phyloP scores from a whole-genome alignment of 2,329 filamentous ascomycete species.

The Sporothrix brasiliensis region DNA sequence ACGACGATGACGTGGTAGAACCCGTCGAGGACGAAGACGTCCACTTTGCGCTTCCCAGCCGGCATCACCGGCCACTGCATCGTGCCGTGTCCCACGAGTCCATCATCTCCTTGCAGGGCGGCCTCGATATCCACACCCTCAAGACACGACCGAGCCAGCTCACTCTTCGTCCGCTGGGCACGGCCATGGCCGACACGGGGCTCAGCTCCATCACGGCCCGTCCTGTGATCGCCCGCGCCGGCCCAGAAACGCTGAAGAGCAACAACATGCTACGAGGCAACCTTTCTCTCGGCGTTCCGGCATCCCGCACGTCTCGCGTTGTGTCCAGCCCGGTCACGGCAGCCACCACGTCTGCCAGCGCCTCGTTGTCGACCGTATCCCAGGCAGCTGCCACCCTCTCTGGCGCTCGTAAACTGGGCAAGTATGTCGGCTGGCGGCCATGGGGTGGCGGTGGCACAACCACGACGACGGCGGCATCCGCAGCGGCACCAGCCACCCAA shows the following conservation, averaged over 20 bases:
- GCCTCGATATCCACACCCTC: constrained; percentile 86
- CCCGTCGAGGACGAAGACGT: neutral
- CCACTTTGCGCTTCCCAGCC: constrained; percentile 22
- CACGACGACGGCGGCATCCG: neutral
- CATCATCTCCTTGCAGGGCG: constrained; percentile 81
- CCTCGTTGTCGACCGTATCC: constrained; percentile 29
- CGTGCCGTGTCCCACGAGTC: constrained; percentile 81
- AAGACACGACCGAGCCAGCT: constrained; percentile 76
- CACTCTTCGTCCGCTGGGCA: constrained; percentile 58
- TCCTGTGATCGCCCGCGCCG: constrained; percentile 55
- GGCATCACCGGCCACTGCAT: constrained; percentile 50
- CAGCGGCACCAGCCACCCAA: neutral
- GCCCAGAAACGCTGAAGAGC: constrained; percentile 51
- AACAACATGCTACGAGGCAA: constrained; percentile 62
- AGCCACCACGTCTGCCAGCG: constrained; percentile 27
- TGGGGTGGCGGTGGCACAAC: constrained; percentile 44
- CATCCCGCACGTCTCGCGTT: constrained; percentile 37
- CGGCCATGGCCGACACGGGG: constrained; percentile 57
- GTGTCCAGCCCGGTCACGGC: constrained; percentile 38
- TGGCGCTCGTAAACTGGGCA: constrained; percentile 35
- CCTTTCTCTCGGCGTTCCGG: constrained; percentile 47
- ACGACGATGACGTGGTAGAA: neutral
- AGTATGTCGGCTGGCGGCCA: constrained; percentile 46
- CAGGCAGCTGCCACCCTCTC: constrained; percentile 18
- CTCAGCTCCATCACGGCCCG: constrained; percentile 63